Conservation (phyloP, 345 rosid species). For the Citrus sp. region DNA sequence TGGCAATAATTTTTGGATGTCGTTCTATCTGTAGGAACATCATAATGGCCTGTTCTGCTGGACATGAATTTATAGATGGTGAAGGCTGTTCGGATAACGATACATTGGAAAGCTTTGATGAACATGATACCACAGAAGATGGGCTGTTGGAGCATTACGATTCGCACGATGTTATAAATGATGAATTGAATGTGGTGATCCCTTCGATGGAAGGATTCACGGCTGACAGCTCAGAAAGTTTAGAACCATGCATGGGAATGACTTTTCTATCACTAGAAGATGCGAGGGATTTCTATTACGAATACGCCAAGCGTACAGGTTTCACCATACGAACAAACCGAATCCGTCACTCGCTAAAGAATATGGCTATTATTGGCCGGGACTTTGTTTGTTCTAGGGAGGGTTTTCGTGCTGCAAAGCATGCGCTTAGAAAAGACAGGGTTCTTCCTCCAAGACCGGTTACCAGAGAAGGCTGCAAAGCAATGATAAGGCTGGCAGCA, state of each 20-base stretch:
- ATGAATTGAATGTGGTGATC: conserved; percentile 16
- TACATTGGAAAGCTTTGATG: conserved; percentile 20
- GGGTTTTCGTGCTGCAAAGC: conserved; percentile 38
- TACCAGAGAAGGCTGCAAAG: conserved; percentile 48
- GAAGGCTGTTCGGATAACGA: conserved; percentile 28
- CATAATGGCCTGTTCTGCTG: conserved; percentile 18
- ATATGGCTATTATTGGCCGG: conserved; percentile 35
- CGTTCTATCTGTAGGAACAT: not conserved
- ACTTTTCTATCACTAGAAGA: conserved; percentile 29
- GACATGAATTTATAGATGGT: conserved; percentile 18
- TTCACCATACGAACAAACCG: conserved; percentile 39
- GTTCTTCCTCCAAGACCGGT: conserved; percentile 41
- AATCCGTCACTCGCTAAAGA: conserved; percentile 36
- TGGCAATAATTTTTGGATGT: not conserved
- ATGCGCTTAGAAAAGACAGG: conserved; percentile 32
- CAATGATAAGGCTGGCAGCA: conserved; percentile 46
- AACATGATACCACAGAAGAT: conserved; percentile 14
- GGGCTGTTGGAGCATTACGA: conserved; percentile 12
- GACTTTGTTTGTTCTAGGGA: conserved; percentile 42
- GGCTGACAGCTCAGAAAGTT: not conserved
- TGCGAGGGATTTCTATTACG: conserved; percentile 41
- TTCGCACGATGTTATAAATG: conserved; percentile 6
- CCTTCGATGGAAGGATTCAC: conserved; percentile 12
- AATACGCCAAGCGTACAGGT: conserved; percentile 36
- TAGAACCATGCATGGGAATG: conserved; percentile 34